Percentiles rank a stretch among this genome's conserved stretches.
Evolutionary conservation across 2,329 filamentous ascomycete genomes (phyloP).

Genomic region (Dothiorella sarmentorum): DNA sequence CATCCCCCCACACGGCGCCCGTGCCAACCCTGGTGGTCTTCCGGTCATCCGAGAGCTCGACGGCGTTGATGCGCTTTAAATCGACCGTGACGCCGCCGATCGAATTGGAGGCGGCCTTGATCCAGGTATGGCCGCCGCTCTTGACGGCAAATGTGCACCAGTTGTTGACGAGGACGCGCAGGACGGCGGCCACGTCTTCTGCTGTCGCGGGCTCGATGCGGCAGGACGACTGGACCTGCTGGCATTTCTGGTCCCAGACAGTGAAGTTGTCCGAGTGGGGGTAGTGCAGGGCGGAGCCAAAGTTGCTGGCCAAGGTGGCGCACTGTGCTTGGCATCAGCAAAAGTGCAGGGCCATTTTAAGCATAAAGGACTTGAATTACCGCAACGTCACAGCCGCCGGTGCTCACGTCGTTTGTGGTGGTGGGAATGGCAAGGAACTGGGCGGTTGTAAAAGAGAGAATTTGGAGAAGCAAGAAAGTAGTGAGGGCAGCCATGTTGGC

Average conservation of each 20-base stretch:
- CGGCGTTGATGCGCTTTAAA: constrained; percentile 24
- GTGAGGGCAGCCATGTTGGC: constrained; percentile 7
- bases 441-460: neutral
- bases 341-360: neutral
- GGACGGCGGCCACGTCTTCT: constrained; percentile 29
- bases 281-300: neutral
- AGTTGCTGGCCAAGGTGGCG: neutral
- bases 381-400: neutral
- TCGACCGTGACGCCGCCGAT: constrained; percentile 33
- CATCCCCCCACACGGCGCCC: constrained; percentile 14
- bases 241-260: constrained; percentile 1
- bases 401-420: neutral
- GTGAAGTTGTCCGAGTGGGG: neutral
- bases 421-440: neutral
- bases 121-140: constrained; percentile 31
- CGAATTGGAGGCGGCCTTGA: constrained; percentile 26
- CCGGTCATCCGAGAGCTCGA: neutral
- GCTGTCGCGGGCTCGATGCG: constrained; percentile 27
- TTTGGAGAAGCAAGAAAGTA: neutral
- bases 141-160: constrained; percentile 26
- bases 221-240: neutral
- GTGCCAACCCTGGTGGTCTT: constrained; percentile 22
- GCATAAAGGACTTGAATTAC: constrained; percentile 1
- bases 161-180: constrained; percentile 26
- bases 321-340: constrained; percentile 8